Evolutionary conservation across 768 basidiomycete genomes (phyloP).

Genomic region (Mycena rosella): DNA sequence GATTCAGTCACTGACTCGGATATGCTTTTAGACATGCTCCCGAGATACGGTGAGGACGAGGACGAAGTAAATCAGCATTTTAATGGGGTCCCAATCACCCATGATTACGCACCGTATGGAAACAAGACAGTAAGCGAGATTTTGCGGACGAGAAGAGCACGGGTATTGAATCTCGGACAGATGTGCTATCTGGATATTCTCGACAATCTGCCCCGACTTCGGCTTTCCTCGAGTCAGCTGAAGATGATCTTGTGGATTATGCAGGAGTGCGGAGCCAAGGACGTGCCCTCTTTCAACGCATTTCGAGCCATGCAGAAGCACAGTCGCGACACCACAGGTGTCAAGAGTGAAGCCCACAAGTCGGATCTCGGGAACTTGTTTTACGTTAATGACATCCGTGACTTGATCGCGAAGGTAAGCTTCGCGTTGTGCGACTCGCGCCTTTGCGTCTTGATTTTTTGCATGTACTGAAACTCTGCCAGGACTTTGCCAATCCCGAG

Average conservation of each 20-base stretch:
- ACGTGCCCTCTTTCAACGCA: slow-evolving; percentile 45
- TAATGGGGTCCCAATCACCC: background rate
- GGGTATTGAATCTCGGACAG: background rate
- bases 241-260: slow-evolving; percentile 49
- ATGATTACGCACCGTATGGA: slow-evolving; percentile 21
- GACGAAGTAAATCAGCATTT: slow-evolving; percentile 10
- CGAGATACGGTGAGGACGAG: background rate
- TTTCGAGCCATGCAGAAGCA: slow-evolving; percentile 41
- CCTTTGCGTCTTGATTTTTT: background rate
- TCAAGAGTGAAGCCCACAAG: slow-evolving; percentile 22
- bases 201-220: slow-evolving; percentile 49
- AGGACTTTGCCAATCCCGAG: slow-evolving; percentile 50
- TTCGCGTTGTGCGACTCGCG: too few relatives aligned
- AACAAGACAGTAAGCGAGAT: slow-evolving; percentile 15
- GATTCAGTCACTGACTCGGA: background rate
- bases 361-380: slow-evolving; percentile 23
- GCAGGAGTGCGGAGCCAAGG: slow-evolving; percentile 39
- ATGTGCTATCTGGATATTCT: slow-evolving; percentile 45
- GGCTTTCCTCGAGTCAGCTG: slow-evolving; percentile 45
- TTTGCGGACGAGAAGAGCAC: background rate
- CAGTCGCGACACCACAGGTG: slow-evolving; percentile 30
- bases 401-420: slow-evolving; percentile 21
- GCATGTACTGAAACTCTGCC: background rate
- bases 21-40: background rate
- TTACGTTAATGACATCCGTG: slow-evolving; percentile 20